phyloP scores from a whole-genome alignment of 2,329 filamentous ascomycete genomes.

The Neocucurbitaria cava region DNA sequence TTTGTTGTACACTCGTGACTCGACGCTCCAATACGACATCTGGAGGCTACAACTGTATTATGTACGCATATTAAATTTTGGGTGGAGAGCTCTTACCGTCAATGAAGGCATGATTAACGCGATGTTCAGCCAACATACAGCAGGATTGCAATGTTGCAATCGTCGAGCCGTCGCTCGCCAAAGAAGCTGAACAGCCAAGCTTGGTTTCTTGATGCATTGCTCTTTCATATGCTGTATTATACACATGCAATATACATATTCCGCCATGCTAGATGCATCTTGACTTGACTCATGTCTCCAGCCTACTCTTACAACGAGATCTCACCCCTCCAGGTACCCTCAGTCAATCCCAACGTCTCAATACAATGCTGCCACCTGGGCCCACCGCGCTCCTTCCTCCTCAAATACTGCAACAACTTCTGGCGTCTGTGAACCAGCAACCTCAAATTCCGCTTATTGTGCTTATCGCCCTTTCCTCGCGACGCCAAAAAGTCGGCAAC shows the following conservation, averaged over 20 bases:
- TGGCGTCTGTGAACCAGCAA: slow-evolving; percentile 87
- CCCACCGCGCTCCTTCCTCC: slow-evolving; percentile 88
- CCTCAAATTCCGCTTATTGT: slow-evolving; percentile 90
- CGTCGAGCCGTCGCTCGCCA: background rate
- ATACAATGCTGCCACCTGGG: slow-evolving; percentile 88
- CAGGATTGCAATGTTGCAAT: too few relatives aligned
- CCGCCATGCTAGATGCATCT: background rate
- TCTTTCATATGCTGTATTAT: background rate
- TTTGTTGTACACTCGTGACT: too few relatives aligned
- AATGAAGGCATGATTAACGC: too few relatives aligned
- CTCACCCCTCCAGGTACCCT: slow-evolving; percentile 89
- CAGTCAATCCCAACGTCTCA: slow-evolving; percentile 81
- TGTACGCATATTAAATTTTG: too few relatives aligned
- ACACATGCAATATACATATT: background rate
- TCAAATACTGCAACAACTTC: slow-evolving; percentile 85
- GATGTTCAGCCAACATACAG: too few relatives aligned
- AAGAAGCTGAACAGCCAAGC: background rate
- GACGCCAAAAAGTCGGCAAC: slow-evolving; percentile 74
- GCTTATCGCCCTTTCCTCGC: slow-evolving; percentile 83
- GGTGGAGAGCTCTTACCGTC: too few relatives aligned
- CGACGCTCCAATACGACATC: too few relatives aligned
- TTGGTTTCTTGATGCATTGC: background rate
- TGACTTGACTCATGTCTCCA: background rate
- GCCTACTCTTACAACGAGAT: slow-evolving; percentile 68
- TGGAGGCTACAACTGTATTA: too few relatives aligned